These are phyloP conservation scores for Lodderomyces metapsilosis DNA, from an alignment of 1,139 yeast species.

Conservation along the genomic window DNA sequence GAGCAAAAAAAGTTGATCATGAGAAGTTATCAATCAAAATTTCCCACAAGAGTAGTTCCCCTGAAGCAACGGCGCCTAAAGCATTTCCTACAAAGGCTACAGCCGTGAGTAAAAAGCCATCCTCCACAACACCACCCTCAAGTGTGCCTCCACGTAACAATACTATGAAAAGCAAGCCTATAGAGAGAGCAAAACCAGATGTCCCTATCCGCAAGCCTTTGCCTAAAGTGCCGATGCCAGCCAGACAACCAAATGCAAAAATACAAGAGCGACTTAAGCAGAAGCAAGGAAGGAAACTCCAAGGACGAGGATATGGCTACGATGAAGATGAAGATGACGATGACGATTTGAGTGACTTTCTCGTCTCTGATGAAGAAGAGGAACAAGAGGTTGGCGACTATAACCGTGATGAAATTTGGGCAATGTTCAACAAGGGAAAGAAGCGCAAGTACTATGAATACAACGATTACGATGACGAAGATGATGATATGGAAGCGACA, in stretches of 20 bases:
- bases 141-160: too few species aligned
- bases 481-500: slow-evolving; percentile 91
- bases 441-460: slow-evolving; percentile 44
- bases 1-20: slow-evolving; percentile 58
- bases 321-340: slow-evolving; percentile 24
- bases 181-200: slow-evolving; percentile 1
- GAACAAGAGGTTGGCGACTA: slow-evolving; percentile 44
- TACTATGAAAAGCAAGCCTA: not conserved
- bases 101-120: not conserved
- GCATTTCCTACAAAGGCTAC: not conserved
- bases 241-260: slow-evolving; percentile 20
- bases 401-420: slow-evolving; percentile 87
- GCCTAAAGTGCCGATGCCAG: slow-evolving; percentile 15
- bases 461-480: slow-evolving; percentile 59
- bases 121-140: not conserved
- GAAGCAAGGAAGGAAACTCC: not conserved
- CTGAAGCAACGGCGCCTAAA: slow-evolving; percentile 18
- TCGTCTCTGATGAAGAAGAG: slow-evolving; percentile 53
- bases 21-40: slow-evolving; percentile 38
- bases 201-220: slow-evolving; percentile 1
- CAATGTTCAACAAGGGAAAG: slow-evolving; percentile 69
- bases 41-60: slow-evolving; percentile 32
- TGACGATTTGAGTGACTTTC: slow-evolving; percentile 47
- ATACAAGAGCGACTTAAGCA: slow-evolving; percentile 27
- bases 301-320: not conserved